These are phyloP conservation scores for Aspergillus niger DNA, from an alignment of 2,329 filamentous ascomycete genomes.

Conservation along the genomic window DNA sequence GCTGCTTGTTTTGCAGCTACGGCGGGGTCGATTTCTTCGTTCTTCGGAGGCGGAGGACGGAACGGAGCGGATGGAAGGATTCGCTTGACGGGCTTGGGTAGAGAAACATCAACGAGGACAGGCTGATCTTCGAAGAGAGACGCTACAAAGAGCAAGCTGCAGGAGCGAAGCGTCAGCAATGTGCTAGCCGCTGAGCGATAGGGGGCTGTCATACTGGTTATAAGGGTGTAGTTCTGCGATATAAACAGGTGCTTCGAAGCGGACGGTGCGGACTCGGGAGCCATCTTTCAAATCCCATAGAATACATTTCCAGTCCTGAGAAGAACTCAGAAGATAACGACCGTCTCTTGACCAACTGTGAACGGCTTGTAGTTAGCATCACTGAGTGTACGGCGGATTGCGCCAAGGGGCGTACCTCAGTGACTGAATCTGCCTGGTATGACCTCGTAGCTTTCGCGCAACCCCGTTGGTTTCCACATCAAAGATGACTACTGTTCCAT, in stretches of 20 bases:
- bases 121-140: constrained; percentile 94
- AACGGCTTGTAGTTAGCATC: constrained; percentile 6
- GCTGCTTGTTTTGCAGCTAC: constrained; percentile 80
- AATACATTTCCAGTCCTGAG: constrained; percentile 94
- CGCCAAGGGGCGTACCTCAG: constrained; percentile 56
- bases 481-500: constrained; percentile 94
- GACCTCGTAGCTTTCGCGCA: constrained; percentile 87
- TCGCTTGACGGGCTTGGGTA: constrained; percentile 70
- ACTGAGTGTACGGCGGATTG: not conserved
- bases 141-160: constrained; percentile 78
- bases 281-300: constrained; percentile 86
- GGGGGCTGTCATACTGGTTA: constrained; percentile 68
- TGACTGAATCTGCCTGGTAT: constrained; percentile 91
- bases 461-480: constrained; percentile 97
- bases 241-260: constrained; percentile 91
- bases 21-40: constrained; percentile 61
- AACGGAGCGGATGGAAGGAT: constrained; percentile 80
- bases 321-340: constrained; percentile 85
- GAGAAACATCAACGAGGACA: constrained; percentile 77
- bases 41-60: constrained; percentile 65
- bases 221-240: constrained; percentile 92
- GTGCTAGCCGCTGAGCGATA: not conserved
- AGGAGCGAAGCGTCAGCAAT: not conserved
- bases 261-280: constrained; percentile 74
- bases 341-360: constrained; percentile 85